Evolutionary conservation across 2,329 filamentous ascomycete species (phyloP).

Genomic region (Exophiala sp.): DNA sequence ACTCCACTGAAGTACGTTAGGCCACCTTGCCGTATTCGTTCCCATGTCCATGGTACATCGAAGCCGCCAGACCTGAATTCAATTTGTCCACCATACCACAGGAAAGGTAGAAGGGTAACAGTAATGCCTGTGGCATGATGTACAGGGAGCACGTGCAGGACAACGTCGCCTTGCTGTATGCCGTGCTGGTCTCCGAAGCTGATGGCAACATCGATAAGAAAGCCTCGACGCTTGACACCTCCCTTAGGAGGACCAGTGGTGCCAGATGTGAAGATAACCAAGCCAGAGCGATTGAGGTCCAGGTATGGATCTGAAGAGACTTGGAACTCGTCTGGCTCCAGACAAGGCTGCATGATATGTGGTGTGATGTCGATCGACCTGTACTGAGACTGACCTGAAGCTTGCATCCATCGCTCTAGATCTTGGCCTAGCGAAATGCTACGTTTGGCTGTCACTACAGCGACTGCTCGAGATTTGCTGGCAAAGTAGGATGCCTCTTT

Average conservation of each 20-base stretch:
- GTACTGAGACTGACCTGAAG: slow-evolving; percentile 13
- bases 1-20: slow-evolving; percentile 37
- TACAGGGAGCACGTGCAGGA: slow-evolving; percentile 35
- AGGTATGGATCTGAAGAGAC: slow-evolving; percentile 29
- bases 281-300: slow-evolving; percentile 37
- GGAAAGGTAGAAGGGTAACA: slow-evolving; percentile 34
- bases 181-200: slow-evolving; percentile 28
- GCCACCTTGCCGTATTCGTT: slow-evolving; percentile 33
- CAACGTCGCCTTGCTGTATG: slow-evolving; percentile 31
- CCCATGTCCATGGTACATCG: slow-evolving; percentile 36
- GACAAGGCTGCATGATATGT: slow-evolving; percentile 19
- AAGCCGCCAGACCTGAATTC: slow-evolving; percentile 40
- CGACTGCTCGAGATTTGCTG: slow-evolving; percentile 10
- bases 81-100: slow-evolving; percentile 37
- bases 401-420: slow-evolving; percentile 9
- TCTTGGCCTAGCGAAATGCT: slow-evolving; percentile 6
- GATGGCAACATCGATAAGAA: slow-evolving; percentile 21
- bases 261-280: slow-evolving; percentile 59
- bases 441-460: slow-evolving; percentile 10
- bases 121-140: slow-evolving; percentile 29
- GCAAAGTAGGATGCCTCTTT: slow-evolving; percentile 33
- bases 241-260: slow-evolving; percentile 58
- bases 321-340: slow-evolving; percentile 21
- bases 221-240: slow-evolving; percentile 42
- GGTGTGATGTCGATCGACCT: slow-evolving; percentile 27